A percentile compares a stretch with the other conserved stretches of the same genome.
These are phyloP conservation scores for Corylus heterophylla DNA, from an alignment of 306 rosid species.

Conservation along the genomic window DNA sequence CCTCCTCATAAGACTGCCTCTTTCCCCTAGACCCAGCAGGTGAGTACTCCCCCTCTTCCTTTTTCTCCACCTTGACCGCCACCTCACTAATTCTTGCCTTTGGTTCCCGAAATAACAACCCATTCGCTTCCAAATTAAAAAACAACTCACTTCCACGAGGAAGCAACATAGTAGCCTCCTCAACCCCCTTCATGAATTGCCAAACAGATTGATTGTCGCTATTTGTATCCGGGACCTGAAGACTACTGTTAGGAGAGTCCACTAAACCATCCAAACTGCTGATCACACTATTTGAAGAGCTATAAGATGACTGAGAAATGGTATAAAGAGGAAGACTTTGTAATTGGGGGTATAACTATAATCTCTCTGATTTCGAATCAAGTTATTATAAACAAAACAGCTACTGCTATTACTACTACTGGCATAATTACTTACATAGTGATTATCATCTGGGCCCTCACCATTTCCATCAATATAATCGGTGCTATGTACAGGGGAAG, in stretches of 20 bases:
- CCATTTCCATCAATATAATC: constrained; percentile 32
- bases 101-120: constrained; percentile 21
- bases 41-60: constrained; percentile 35
- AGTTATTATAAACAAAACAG: constrained; percentile 32
- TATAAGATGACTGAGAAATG: constrained; percentile 50
- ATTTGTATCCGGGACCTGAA: constrained; percentile 46
- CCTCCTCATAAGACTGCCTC: constrained; percentile 54
- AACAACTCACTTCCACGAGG: constrained; percentile 57
- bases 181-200: constrained; percentile 83
- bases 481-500: constrained; percentile 43
- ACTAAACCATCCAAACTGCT: constrained; percentile 54
- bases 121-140: constrained; percentile 38
- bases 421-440: constrained; percentile 34
- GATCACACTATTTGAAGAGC: constrained; percentile 57
- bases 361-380: constrained; percentile 32
- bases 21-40: constrained; percentile 47
- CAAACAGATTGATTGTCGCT: constrained; percentile 68
- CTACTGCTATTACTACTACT: constrained; percentile 36
- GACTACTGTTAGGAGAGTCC: constrained; percentile 61
- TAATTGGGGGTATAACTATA: constrained; percentile 34
- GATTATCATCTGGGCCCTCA: constrained; percentile 35
- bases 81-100: constrained; percentile 29
- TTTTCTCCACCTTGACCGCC: constrained; percentile 49
- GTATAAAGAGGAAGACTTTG: constrained; percentile 36
- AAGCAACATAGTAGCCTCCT: constrained; percentile 86